A percentile compares a stretch with the other conserved stretches of the same genome.
phyloP scores from a whole-genome alignment of 176 grass and related monocot species.

The Aegilops umbellulata region DNA sequence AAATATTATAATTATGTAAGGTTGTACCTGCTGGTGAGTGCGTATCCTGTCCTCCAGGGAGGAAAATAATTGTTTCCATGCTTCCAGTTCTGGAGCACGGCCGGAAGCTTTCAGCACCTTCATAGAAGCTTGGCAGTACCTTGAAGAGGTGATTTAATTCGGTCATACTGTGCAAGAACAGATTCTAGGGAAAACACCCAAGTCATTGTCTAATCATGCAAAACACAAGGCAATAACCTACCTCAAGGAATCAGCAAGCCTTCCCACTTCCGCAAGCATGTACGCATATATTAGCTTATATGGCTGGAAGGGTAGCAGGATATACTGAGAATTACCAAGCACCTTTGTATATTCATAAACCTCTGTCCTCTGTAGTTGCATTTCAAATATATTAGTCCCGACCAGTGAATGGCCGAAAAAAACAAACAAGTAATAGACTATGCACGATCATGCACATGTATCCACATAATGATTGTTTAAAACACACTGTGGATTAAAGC shows the following conservation, averaged over 20 bases:
- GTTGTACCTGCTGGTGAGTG: slow-evolving; percentile 86
- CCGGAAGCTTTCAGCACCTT: slow-evolving; percentile 83
- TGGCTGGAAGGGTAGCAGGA: slow-evolving; percentile 83
- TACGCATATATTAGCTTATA: slow-evolving; percentile 98
- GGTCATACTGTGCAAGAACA: slow-evolving; percentile 10
- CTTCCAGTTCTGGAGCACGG: slow-evolving; percentile 86
- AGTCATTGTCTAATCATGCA: background rate
- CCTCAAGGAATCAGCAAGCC: slow-evolving; percentile 85
- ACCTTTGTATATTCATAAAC: slow-evolving; percentile 97
- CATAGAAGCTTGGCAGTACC: slow-evolving; percentile 95
- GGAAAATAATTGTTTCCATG: slow-evolving; percentile 79
- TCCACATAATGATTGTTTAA: slow-evolving; percentile 13
- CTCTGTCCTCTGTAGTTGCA: slow-evolving; percentile 80
- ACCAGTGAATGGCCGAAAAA: slow-evolving; percentile 16
- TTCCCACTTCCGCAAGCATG: slow-evolving; percentile 95
- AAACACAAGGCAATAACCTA: slow-evolving; percentile 35
- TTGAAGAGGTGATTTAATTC: slow-evolving; percentile 36
- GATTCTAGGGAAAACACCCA: background rate
- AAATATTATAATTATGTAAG: slow-evolving; percentile 11
- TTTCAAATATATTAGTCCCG: slow-evolving; percentile 37
- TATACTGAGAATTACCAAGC: slow-evolving; percentile 95
- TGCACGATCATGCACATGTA: slow-evolving; percentile 4
- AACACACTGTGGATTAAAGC: background rate
- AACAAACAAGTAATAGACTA: slow-evolving; percentile 15
- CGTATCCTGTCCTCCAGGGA: slow-evolving; percentile 87